A percentile compares a stretch with the other conserved stretches of the same genome.
Evolutionary conservation across 148 eudicot species (phyloP).

Genomic region (Pharnaceum exiguum): DNA sequence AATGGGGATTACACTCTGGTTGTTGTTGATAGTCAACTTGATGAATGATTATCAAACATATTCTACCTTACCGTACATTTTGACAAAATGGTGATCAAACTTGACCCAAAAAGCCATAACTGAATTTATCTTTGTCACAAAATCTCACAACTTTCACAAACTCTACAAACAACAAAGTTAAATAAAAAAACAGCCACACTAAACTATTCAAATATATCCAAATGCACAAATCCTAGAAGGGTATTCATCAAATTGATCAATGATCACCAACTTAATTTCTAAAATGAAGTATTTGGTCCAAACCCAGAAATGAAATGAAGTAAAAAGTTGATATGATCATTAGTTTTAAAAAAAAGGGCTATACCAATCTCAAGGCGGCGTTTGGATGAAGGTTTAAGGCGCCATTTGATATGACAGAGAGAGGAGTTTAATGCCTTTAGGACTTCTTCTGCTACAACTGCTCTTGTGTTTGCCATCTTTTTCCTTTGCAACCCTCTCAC

Average conservation of each 20-base stretch:
- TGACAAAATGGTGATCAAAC: no score
- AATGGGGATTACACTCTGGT: no score
- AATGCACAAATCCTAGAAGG: neutral
- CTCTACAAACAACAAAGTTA: neutral
- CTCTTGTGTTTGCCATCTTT: neutral
- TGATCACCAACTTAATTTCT: neutral
- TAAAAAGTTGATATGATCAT: neutral
- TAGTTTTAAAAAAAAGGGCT: no score
- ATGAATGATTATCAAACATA: no score
- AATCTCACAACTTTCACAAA: neutral
- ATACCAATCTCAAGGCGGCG: conserved; percentile 80
- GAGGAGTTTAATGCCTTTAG: conserved; percentile 37
- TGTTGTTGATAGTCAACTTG: no score
- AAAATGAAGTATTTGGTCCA: neutral
- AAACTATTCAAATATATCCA: neutral
- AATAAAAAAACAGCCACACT: neutral
- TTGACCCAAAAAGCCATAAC: no score
- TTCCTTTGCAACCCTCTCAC: neutral
- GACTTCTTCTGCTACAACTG: conserved; percentile 27
- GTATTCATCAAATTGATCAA: neutral
- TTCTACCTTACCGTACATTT: no score
- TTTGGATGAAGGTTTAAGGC: conserved; percentile 62
- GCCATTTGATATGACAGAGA: conserved; percentile 59
- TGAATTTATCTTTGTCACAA: no score
- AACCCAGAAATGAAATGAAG: conserved; percentile 6